phyloP scores from a whole-genome alignment of 495 filamentous ascomycete species.

The Aspergillus kassunensis region DNA sequence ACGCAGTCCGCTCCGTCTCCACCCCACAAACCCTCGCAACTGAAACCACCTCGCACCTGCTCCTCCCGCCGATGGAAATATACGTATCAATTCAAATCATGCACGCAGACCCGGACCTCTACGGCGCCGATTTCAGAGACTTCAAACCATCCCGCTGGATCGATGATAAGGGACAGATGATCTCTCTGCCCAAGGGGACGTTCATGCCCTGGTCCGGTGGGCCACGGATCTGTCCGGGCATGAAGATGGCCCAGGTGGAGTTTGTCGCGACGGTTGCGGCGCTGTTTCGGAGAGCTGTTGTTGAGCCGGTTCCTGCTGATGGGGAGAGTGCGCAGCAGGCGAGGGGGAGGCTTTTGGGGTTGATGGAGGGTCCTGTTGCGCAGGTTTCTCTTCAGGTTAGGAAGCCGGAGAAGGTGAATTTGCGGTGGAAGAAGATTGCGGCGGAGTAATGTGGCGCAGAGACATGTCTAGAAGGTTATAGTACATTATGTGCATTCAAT shows the following conservation, averaged over 20 bases:
- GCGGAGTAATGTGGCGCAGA: no score
- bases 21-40: slow-evolving; percentile 23
- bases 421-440: no score
- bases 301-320: slow-evolving; percentile 9
- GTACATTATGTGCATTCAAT: no score
- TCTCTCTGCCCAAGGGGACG: slow-evolving; percentile 29
- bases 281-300: slow-evolving; percentile 30
- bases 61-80: slow-evolving; percentile 28
- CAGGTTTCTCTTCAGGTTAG: no score
- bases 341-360: no score
- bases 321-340: no score
- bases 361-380: no score
- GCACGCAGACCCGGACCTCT: slow-evolving; percentile 40
- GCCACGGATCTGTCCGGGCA: slow-evolving; percentile 43
- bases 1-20: slow-evolving; percentile 36
- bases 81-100: slow-evolving; percentile 26
- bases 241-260: slow-evolving; percentile 52
- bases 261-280: slow-evolving; percentile 45
- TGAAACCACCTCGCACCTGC: slow-evolving; percentile 16
- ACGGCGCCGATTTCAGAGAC: slow-evolving; percentile 39
- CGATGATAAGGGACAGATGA: slow-evolving; percentile 18
- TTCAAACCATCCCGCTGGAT: slow-evolving; percentile 51
- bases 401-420: no score
- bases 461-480: no score
- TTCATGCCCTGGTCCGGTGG: slow-evolving; percentile 50